Evolutionary conservation across 257 asterid species (phyloP).

Genomic region (Voacanga thouarsii): DNA sequence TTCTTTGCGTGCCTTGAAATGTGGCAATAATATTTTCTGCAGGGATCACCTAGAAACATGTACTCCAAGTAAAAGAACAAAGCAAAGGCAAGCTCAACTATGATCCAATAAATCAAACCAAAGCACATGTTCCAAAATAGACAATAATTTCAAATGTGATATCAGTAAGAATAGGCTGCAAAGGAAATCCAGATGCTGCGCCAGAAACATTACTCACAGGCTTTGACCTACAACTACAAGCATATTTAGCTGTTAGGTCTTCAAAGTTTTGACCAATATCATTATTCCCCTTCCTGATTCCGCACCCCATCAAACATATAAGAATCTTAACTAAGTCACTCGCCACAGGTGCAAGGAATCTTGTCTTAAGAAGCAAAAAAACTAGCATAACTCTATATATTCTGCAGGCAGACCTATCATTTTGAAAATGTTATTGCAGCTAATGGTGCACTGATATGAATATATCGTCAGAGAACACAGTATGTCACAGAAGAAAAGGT

Average conservation of each 20-base stretch:
- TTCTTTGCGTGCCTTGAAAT: slow-evolving; percentile 61
- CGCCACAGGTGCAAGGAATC: background rate
- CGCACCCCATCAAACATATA: background rate
- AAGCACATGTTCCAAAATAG: background rate
- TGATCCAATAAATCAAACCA: background rate
- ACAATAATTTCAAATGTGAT: background rate
- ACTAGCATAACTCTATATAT: background rate
- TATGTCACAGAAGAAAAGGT: slow-evolving; percentile 8
- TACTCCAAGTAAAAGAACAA: background rate
- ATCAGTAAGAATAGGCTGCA: background rate
- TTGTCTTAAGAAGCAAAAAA: background rate
- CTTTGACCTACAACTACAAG: background rate
- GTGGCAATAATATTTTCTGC: slow-evolving; percentile 88
- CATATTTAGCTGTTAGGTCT: background rate
- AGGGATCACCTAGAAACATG: slow-evolving; percentile 58
- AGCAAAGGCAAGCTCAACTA: background rate
- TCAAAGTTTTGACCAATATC: background rate
- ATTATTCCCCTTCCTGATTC: background rate
- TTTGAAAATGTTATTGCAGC: background rate
- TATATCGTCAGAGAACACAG: background rate
- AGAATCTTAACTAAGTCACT: background rate
- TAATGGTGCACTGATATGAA: background rate
- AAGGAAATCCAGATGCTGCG: background rate
- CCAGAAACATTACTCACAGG: background rate
- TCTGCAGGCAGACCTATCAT: background rate